Evolutionary conservation across 176 grass and related monocot genomes (phyloP), one percentile per base, ranked within the genome.

Genomic region (Avena atlantica): DNA sequence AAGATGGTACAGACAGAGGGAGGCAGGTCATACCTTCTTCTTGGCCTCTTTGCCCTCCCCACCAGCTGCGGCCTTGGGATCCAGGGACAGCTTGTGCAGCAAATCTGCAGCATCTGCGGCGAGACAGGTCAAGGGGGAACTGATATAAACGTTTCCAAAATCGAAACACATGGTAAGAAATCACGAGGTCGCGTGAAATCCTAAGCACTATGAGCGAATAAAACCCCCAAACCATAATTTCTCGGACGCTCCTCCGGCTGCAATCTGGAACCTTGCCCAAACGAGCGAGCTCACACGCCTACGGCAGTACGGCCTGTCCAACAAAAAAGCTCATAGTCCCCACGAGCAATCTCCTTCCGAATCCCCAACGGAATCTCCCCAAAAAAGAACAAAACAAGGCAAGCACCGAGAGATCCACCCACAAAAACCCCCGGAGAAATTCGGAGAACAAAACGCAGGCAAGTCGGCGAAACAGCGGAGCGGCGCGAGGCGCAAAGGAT

Each of bases 51-150:
- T 61, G 87, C 59, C 80, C 75, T 97, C 71, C n/a, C 76, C 69
- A 25, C 70, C 69, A 25, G 80, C 69, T 47, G 87, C 79, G 66
- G 19, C 79, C 66, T 83, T 86, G 36, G 91, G 62, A 50, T 93
- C 92, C 77, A 94, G 79, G 5, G 92, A 88, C 56, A 94, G 64
- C 64, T 90, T 92, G 47, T 90, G 83, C 55, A 94, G 80, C 78
- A 94, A 91, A 90, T 90, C 92, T 37, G 80, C 75, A 67, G 90
- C 80, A 70, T 94, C 92, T 92, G 79, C 20, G 47, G 58, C 15
- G 52, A 74, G 5, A 68, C 56, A 36, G 12, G 84, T 94, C 37
- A 94, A 94, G 81, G 92, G 89, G 52, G 80, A 78, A 75, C 29
- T 58, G 60, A 85, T 51, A 13, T 61, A 37, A n/a, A 23, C 12